Evolutionary conservation across 306 rosid genomes (phyloP), one percentile per base, ranked within the genome.

Genomic region (Calophaca sinica): DNA sequence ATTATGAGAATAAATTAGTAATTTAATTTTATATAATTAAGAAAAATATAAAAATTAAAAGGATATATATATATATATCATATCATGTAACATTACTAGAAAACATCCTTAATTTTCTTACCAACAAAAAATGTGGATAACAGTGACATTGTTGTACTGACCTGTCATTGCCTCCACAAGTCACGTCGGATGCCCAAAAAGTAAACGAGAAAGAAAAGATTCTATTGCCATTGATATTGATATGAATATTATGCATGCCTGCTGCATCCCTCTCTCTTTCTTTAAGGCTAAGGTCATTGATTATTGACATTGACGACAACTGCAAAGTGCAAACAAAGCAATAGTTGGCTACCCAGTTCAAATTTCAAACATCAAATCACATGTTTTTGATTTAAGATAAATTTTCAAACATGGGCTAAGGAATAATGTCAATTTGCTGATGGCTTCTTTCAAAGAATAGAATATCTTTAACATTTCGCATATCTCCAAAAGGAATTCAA

Each of bases 361-460:
- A 35, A 33, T 29, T 44, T 67, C 59, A 76, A 48, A 57, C 75
- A 77, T 59, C 81, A 68, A 68, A 8, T 77, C 76, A 68, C 70
- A 28, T 58, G 15, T 58, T 42, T 68, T 45, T 46, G 44, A 68
- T 57, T 45, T 14, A 15, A 45, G 38, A 8, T 45, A 49, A 14
- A 9, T 11, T 68, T 77, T 77, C 62, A 58, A 68, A 68, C 45
- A 46, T 36, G 75, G 63, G 45, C 62, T 62, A 35, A 26, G 11
- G 35, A 59, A 58, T 7, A 38, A 68, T 45, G 69, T 33, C 75
- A 77, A 46, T 77, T 46, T 44, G 80, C 74, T 15, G 4, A 12
- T 55, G 74, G 52, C 80, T 55, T 44, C 68, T 54, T 64, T 45
- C 32, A 32, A 4, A 10, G 51, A 66, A 57, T 64, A 35, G 58